These are phyloP conservation scores for Eucalyptus marginata DNA, from an alignment of 345 rosid genomes.

Conservation along the genomic window DNA sequence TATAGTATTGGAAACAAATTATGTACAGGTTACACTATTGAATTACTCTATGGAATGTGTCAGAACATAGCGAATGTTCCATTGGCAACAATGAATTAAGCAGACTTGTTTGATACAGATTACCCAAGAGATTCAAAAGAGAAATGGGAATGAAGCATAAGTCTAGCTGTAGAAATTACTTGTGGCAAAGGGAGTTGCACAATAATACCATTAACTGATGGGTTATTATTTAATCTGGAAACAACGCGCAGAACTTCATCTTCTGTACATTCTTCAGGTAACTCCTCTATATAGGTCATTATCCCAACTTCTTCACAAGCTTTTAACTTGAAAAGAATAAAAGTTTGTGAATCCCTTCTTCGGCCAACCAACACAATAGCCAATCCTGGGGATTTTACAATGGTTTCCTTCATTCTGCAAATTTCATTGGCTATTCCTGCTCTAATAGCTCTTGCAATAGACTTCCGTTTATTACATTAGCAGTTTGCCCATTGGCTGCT, in stretches of 20 bases:
- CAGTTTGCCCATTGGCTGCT: not conserved
- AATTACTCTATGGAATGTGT: not conserved
- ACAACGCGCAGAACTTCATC: conserved; percentile 2
- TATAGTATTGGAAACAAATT: not conserved
- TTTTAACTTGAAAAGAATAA: conserved; percentile 2
- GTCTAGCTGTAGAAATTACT: conserved; percentile 7
- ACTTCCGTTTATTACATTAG: conserved; percentile 6
- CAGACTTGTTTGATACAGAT: not conserved
- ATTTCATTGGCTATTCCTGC: not conserved
- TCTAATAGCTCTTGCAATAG: conserved; percentile 5
- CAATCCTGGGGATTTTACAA: conserved; percentile 5
- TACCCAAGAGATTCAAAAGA: not conserved
- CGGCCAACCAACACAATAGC: conserved; percentile 10
- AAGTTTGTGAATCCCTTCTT: conserved; percentile 10
- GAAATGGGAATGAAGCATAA: not conserved
- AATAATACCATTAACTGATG: conserved; percentile 15
- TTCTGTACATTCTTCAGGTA: conserved; percentile 7
- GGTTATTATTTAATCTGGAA: conserved; percentile 4
- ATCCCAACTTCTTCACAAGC: conserved; percentile 18
- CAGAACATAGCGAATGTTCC: not conserved
- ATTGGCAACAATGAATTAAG: not conserved
- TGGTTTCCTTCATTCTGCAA: conserved; percentile 1
- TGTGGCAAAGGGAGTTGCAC: conserved; percentile 21
- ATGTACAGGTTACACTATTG: not conserved
- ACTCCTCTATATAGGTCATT: not conserved